Conservation (phyloP, 2,329 filamentous ascomycete genomes). For the Zasmidium cellare region DNA sequence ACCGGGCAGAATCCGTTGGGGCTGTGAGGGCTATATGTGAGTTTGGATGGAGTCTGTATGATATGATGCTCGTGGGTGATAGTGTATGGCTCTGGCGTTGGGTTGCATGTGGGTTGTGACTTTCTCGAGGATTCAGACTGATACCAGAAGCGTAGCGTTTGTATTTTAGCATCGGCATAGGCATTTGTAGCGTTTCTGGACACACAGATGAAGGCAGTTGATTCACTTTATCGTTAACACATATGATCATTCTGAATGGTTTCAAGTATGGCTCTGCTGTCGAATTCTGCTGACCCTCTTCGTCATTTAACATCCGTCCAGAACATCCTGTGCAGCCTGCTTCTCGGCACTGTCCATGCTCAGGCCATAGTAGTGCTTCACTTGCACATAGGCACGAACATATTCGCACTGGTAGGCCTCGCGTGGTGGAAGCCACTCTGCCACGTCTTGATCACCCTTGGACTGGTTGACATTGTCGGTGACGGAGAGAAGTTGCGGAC, state of each 20-base stretch:
- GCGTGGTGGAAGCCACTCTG: constrained; percentile 74
- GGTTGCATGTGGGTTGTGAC: no score
- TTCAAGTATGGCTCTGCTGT: no score
- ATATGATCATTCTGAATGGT: no score
- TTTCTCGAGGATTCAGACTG: no score
- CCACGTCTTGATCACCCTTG: constrained; percentile 74
- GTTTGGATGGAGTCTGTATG: background rate
- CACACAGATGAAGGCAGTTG: background rate
- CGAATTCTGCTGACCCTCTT: no score
- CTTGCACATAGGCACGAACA: constrained; percentile 72
- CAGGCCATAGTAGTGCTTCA: constrained; percentile 72
- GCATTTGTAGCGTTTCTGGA: no score
- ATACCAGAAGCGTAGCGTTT: background rate
- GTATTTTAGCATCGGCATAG: background rate
- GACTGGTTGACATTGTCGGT: constrained; percentile 73
- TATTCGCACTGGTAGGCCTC: constrained; percentile 75
- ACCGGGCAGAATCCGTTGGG: constrained; percentile 38
- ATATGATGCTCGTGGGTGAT: no score
- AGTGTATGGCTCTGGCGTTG: no score
- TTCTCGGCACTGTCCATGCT: constrained; percentile 73
- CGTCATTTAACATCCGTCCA: constrained; percentile 59
- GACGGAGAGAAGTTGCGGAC: constrained; percentile 77
- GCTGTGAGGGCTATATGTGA: constrained; percentile 21
- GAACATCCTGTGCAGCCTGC: constrained; percentile 45
- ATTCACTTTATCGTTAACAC: no score